Percentiles rank a stretch among this genome's conserved stretches.
Conservation (phyloP, 768 basidiomycete genomes). For the Clitopilus hobsonii region DNA sequence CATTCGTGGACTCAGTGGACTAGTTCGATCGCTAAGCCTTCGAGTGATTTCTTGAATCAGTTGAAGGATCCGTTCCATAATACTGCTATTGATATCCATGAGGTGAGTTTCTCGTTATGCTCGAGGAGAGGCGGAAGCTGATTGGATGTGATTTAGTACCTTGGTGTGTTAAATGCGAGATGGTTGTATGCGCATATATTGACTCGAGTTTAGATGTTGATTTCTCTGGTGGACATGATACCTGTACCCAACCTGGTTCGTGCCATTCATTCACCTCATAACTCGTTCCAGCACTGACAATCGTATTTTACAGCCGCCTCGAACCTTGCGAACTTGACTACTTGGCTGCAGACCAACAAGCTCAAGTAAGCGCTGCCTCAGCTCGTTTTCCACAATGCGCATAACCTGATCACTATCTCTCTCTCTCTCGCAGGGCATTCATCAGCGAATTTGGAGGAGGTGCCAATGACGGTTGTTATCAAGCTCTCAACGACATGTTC, state of each 20-base stretch:
- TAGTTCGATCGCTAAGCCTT: conserved; percentile 28
- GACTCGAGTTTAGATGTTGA: conserved; percentile 25
- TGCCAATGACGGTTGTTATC: conserved; percentile 36
- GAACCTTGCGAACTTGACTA: conserved; percentile 35
- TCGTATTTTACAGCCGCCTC: conserved; percentile 23
- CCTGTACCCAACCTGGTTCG: conserved; percentile 37
- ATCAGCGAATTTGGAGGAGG: conserved; percentile 43
- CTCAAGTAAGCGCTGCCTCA: conserved; percentile 26
- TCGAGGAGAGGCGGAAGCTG: neutral
- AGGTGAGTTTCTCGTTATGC: conserved; percentile 20
- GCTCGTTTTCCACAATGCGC: neutral
- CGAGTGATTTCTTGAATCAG: conserved; percentile 36
- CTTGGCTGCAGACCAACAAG: conserved; percentile 36
- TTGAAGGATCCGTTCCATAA: conserved; percentile 35
- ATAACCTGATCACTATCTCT: no score
- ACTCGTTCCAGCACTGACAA: neutral
- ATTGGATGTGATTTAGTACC: neutral
- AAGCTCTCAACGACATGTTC: conserved; percentile 34
- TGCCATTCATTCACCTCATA: neutral
- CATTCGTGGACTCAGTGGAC: conserved; percentile 37
- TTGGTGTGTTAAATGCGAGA: neutral
- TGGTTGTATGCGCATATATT: neutral
- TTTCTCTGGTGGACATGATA: conserved; percentile 37
- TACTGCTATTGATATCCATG: conserved; percentile 42
- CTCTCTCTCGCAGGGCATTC: conserved; percentile 26